phyloP scores from a whole-genome alignment of 179 eudicot genomes.

The Beta corolliflora region DNA sequence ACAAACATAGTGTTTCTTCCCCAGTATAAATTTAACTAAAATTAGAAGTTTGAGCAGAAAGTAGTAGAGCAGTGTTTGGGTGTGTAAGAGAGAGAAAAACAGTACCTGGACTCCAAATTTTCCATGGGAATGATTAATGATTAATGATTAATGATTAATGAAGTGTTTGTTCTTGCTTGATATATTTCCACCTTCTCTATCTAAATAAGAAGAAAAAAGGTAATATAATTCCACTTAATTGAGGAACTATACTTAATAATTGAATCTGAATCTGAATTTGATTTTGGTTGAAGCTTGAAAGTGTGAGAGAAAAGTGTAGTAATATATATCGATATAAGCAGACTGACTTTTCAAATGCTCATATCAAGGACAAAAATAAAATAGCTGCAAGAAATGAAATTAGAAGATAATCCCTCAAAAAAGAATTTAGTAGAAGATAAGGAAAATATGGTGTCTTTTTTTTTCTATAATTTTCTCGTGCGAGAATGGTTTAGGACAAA shows the following conservation, averaged over 20 bases:
- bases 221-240: not conserved
- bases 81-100: not conserved
- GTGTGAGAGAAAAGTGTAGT: not conserved
- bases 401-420: no score
- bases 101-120: slow-evolving; percentile 33
- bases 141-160: no score
- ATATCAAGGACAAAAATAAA: not conserved
- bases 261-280: not conserved
- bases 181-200: not conserved
- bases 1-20: not conserved
- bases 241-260: not conserved
- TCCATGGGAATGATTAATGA: slow-evolving; percentile 24
- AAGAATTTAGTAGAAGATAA: not conserved
- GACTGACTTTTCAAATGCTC: slow-evolving; percentile 18
- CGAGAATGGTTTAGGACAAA: not conserved
- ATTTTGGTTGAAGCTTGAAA: not conserved
- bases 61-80: not conserved
- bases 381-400: not conserved
- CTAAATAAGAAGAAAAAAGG: no score
- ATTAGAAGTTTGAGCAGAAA: not conserved
- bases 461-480: not conserved
- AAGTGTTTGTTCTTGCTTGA: not conserved
- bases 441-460: not conserved
- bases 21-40: no score
- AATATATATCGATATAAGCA: slow-evolving; percentile 14